Evolutionary conservation across 192 early-diverging fungal species (phyloP).

Genomic region (Coemansia sp.): DNA sequence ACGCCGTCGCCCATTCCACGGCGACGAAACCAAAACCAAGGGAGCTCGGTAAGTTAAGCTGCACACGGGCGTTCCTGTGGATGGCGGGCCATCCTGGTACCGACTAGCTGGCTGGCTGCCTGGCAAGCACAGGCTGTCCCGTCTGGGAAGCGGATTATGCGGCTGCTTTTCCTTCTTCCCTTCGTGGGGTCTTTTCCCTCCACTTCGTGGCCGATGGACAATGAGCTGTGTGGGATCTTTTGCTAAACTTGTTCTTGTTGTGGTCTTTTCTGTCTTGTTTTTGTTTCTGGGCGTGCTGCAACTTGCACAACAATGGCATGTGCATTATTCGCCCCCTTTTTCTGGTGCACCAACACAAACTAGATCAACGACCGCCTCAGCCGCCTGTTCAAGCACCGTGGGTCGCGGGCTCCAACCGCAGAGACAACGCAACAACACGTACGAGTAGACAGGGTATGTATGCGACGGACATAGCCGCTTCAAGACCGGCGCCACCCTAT

Average conservation of each 20-base stretch:
- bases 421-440: conserved; percentile 30
- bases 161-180: not conserved
- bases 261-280: not conserved
- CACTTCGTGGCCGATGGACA: not conserved
- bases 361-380: conserved; percentile 53
- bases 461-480: no score
- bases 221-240: not conserved
- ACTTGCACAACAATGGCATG: not conserved
- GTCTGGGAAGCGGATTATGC: not conserved
- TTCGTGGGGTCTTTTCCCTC: not conserved
- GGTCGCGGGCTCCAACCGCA: conserved; percentile 26
- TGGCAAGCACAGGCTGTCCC: not conserved
- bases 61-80: not conserved
- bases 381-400: conserved; percentile 46
- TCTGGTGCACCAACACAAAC: not conserved
- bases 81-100: not conserved
- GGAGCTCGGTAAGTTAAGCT: conserved; percentile 36
- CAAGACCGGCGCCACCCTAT: not conserved
- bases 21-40: conserved; percentile 39
- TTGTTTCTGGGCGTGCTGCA: not conserved
- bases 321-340: not conserved
- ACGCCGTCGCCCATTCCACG: conserved; percentile 46
- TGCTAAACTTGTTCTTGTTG: not conserved
- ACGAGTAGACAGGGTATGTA: conserved; percentile 46
- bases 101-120: not conserved